Conservation (phyloP, 164 flowering plant genomes). For the Liriodendron chinense region DNA sequence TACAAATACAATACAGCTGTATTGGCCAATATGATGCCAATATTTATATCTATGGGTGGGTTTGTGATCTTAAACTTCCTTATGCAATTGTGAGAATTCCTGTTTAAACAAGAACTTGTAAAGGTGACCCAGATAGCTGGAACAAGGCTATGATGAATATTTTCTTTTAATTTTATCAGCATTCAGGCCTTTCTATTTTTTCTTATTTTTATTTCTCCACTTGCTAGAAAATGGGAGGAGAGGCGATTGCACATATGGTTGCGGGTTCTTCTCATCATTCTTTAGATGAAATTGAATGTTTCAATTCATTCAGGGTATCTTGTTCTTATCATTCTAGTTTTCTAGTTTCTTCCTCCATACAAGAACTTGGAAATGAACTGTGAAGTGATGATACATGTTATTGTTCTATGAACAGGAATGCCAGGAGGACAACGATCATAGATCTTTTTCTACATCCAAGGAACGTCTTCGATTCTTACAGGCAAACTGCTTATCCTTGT, state of each 20-base stretch:
- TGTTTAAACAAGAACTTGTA: background rate
- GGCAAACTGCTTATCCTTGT: conserved; percentile 32
- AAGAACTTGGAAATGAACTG: background rate
- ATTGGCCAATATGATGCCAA: too few relatives aligned
- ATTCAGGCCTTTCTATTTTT: background rate
- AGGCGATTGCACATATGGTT: conserved; percentile 61
- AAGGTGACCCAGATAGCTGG: background rate
- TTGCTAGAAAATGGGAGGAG: conserved; percentile 49
- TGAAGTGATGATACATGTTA: background rate
- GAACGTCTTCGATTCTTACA: conserved; percentile 79
- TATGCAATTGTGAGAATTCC: background rate
- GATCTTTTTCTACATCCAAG: conserved; percentile 64
- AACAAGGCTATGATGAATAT: background rate
- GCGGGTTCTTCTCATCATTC: conserved; percentile 66
- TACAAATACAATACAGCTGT: too few relatives aligned
- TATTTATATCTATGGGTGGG: too few relatives aligned
- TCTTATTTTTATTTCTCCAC: conserved; percentile 10
- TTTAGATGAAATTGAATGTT: conserved; percentile 38
- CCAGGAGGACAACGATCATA: conserved; percentile 43
- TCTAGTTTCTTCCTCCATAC: conserved; percentile 1
- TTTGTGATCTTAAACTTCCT: background rate
- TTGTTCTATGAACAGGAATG: conserved; percentile 33
- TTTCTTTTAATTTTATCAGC: background rate
- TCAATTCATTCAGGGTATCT: conserved; percentile 55
- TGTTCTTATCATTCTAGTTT: background rate